Conservation (phyloP, 2,329 filamentous ascomycete species). For the Alternaria incomplexa region DNA sequence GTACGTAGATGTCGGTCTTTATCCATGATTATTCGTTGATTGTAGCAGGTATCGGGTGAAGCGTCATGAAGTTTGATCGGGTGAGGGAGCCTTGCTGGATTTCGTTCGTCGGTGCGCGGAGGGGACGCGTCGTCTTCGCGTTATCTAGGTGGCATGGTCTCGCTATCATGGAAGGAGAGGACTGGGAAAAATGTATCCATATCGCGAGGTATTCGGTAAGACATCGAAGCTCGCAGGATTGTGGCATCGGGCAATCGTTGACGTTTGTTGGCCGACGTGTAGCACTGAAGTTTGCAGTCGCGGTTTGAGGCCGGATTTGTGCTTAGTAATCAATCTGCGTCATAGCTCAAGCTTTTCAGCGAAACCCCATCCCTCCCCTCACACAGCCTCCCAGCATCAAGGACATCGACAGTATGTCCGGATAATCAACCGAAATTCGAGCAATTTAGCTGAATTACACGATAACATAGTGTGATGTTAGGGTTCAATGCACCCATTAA, state of each 20-base stretch:
- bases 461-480: background rate
- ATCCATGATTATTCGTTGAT: no score
- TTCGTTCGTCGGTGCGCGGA: background rate
- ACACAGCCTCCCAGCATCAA: background rate
- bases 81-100: no score
- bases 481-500: background rate
- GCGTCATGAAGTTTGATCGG: no score
- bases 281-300: background rate
- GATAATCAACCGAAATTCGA: background rate
- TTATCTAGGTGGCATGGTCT: background rate
- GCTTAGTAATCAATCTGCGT: background rate
- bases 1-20: background rate
- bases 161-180: no score
- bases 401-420: background rate
- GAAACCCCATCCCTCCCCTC: background rate
- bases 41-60: no score
- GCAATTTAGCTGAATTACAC: background rate
- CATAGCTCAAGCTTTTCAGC: background rate
- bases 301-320: background rate
- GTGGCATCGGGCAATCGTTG: background rate
- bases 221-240: rapidly evolving
- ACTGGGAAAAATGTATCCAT: no score
- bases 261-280: no score
- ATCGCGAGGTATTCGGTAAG: no score
- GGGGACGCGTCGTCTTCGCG: background rate